Conservation (phyloP, 2,329 filamentous ascomycete species). For the Stromatinia cepivora region DNA sequence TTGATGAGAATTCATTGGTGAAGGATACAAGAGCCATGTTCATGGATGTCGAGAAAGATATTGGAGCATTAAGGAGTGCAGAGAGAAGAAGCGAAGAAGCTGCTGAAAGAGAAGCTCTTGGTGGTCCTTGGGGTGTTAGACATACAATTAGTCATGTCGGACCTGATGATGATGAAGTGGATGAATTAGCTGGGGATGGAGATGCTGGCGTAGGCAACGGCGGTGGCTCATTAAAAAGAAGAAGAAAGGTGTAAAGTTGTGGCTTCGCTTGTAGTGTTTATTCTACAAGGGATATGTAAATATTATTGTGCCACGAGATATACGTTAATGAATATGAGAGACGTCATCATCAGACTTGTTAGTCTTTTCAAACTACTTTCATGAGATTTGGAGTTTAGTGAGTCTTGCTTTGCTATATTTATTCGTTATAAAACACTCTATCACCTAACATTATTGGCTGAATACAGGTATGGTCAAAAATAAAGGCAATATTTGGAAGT, state of each 20-base stretch:
- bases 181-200: conserved; percentile 17
- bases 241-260: conserved; percentile 3
- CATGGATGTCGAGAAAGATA: conserved; percentile 69
- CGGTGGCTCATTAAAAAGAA: not conserved
- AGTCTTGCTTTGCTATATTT: not conserved
- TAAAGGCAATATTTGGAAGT: too few species aligned
- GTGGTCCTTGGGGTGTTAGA: conserved; percentile 18
- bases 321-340: conserved; percentile 8
- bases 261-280: not conserved
- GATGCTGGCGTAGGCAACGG: not conserved
- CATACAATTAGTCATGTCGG: not conserved
- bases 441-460: too few species aligned
- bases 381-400: not conserved
- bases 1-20: conserved; percentile 83
- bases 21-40: conserved; percentile 89
- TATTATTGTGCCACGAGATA: conserved; percentile 13
- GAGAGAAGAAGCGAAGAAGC: conserved; percentile 38
- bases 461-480: too few species aligned
- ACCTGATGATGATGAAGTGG: conserved; percentile 12
- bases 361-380: not conserved
- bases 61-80: conserved; percentile 37
- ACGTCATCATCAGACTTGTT: not conserved
- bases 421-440: too few species aligned
- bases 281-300: not conserved
- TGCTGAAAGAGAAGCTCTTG: conserved; percentile 16